Evolutionary conservation across 2,329 filamentous ascomycete species (phyloP).

Genomic region (Penicillium expansum): DNA sequence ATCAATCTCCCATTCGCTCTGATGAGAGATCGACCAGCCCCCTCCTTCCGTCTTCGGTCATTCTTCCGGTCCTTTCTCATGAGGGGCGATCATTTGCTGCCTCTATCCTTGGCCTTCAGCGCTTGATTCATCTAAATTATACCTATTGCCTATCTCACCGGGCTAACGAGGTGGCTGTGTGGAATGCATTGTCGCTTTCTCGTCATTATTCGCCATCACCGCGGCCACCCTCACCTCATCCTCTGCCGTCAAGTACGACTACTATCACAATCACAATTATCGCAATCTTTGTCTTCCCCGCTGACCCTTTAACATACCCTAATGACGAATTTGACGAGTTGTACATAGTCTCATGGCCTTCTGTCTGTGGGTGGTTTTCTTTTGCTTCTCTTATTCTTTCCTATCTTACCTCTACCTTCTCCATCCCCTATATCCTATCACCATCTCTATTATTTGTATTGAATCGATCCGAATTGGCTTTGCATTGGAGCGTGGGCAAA

Average conservation of each 20-base stretch:
- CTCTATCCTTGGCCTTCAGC: background rate
- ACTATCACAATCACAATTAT: background rate
- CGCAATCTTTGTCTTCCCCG: background rate
- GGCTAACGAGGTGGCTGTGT: background rate
- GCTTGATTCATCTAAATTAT: background rate
- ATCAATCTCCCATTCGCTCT: background rate
- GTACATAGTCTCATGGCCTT: background rate
- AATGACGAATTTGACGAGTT: slow-evolving; percentile 4
- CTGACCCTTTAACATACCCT: background rate
- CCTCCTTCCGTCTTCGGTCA: background rate
- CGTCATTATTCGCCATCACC: background rate
- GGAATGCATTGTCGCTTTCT: background rate
- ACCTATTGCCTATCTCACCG: background rate
- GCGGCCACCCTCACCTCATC: background rate
- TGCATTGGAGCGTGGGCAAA: slow-evolving; percentile 2
- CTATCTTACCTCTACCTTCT: background rate
- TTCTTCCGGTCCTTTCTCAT: background rate
- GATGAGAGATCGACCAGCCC: background rate
- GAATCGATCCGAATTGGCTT: background rate
- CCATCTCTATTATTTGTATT: background rate
- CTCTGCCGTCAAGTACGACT: background rate
- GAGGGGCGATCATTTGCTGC: background rate
- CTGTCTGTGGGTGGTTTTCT: background rate
- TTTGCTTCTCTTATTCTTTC: background rate
- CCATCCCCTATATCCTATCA: too few species aligned